Base-by-base conservation (phyloP, 768 basidiomycete species). In the Pholiota microspora region DNA sequence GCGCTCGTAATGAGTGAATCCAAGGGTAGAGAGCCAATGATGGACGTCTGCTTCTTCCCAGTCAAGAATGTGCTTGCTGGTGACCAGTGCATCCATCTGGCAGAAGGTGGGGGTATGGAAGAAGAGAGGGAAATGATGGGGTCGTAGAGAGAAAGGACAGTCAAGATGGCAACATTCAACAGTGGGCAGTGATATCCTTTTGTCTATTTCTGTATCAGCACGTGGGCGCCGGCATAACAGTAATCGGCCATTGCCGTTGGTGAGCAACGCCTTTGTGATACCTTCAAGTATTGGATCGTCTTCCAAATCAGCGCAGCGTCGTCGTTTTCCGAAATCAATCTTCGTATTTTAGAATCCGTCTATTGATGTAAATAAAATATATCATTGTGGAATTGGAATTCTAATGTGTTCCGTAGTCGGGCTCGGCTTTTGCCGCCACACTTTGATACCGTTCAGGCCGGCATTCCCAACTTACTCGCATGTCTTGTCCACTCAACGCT, bases 21-120 rank as follows among this genome's bases (percentile, higher is more conserved):
- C 94, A 25, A 95, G 77, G 12, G 72, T 74, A 10, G 79, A 70
- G 51, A 96, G 71, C 83, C 89, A 94, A 6, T 68, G 67, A 49
- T 91, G 84, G 1, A 97, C 94, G 56, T 87, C 84, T 51, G 76
- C 64, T 68, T 89, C 87, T 63, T 83, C 81, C 89, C 89, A 92
- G 49, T 87, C 83, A 25, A 72, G 56, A 48, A 82, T 70, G 55
- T 63, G 74, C 49, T 70, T 71, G 55, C 69, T 69, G 34, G 53
- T 50, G 27, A 57, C 55, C 48, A 69, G 66, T 67, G 71, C 71
- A 45, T 57, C 53, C 54, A 53, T 59, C 31, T 34, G 21, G 12
- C 23, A 16, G 21, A 31, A 31, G 28, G 38, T 46, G 45, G 29
- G 27, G 16, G 44, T 21, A 9, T 45, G 7, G 21, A 42, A 15